Evolutionary conservation across 306 rosid genomes (phyloP).

Genomic region (Pyrus betulifolia): DNA sequence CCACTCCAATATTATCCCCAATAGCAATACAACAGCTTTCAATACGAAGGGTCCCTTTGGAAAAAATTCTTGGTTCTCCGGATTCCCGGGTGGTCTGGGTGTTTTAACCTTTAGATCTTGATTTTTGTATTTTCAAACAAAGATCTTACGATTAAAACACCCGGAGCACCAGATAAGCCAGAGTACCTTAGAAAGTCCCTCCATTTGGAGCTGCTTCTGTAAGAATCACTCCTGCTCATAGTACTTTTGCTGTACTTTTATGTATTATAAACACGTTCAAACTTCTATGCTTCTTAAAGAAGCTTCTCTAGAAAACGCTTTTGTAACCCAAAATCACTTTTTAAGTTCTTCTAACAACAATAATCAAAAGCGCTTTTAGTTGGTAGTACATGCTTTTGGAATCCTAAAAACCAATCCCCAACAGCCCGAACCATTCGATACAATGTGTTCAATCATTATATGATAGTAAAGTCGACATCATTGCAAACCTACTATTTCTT

Average conservation of each 20-base stretch:
- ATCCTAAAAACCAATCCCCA: background rate
- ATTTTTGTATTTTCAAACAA: too few species aligned
- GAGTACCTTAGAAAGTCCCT: too few species aligned
- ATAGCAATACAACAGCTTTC: background rate
- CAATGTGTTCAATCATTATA: background rate
- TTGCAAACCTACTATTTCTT: conserved; percentile 58
- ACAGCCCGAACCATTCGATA: background rate
- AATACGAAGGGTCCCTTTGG: too few species aligned
- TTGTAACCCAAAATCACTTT: background rate
- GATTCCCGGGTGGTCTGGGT: too few species aligned
- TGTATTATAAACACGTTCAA: too few species aligned
- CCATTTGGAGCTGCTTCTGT: background rate
- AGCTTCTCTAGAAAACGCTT: background rate
- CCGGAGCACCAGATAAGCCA: too few species aligned
- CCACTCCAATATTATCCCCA: background rate
- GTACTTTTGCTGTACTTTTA: background rate
- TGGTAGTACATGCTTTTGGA: background rate
- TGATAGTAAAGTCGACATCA: background rate
- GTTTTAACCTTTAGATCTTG: too few species aligned
- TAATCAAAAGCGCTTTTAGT: background rate
- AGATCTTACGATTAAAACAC: too few species aligned
- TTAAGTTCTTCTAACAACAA: background rate
- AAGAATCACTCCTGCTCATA: background rate
- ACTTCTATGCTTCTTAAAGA: too few species aligned
- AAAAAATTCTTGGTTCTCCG: too few species aligned